Evolutionary conservation across 768 basidiomycete species (phyloP), one percentile per base, ranked within the genome.

Genomic region (Agaricus subrufescens): DNA sequence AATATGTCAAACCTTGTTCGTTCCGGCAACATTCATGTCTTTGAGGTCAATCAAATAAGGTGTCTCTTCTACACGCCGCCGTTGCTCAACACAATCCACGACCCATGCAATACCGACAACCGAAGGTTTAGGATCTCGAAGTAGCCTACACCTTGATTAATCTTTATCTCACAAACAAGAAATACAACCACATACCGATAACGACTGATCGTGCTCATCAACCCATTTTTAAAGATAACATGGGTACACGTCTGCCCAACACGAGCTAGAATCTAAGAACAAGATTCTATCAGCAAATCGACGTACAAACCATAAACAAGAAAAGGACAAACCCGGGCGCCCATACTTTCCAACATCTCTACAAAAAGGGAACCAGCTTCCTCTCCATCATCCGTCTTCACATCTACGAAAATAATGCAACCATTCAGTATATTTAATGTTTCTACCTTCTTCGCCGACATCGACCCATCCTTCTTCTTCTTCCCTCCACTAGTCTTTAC

Each of bases 81-180:
- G 76, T 59, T 84, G 81, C 62, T 94, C 91, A 1, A 80, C 87
- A 61, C 91, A 95, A 64, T 91, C 85, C 2, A 94, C 89, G 4
- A 95, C 88, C 93, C 93, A 94, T 15, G 83, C 87, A 61, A 94
- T 90, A 7, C 91, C 89, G 14, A 96, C 87, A 14, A 92, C 84
- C 26, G 73, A 61, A 0, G 93, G 93, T 63, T 86, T 64, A 67
- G 80, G 89, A 40, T 91, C 85, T 45, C 82, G 73, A 25, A 90
- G 71, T 47, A 83, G 65, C 51, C 88, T 89, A 34, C 12, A 12
- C 15, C 27, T 19, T 55, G 34, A 3, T 52, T 2, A 38, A 42
- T 29, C 15, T 50, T 45, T 25, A 56, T 30, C 40, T 14, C 9
- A 37, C 46, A 43, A 23, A 45, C 49, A 45, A n/a, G 47, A 51